Conservation (phyloP, 208 protist genomes). For the Leishmania turanica region DNA sequence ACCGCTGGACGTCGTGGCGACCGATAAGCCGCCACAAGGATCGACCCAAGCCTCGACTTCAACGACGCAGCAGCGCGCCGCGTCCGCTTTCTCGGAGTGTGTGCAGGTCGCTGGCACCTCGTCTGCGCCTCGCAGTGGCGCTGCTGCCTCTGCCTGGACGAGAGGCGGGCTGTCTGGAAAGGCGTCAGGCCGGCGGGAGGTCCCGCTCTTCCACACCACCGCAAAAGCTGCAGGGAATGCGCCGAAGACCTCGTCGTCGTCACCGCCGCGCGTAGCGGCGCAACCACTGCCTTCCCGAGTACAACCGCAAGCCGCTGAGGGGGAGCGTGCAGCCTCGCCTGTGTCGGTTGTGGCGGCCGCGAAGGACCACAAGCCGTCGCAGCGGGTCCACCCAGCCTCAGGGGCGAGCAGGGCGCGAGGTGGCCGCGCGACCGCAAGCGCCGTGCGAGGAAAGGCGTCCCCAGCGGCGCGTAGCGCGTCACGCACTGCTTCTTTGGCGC, state of each 20-base stretch:
- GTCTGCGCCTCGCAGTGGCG: neutral
- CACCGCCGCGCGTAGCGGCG: neutral
- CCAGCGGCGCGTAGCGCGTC: neutral
- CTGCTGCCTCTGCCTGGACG: neutral
- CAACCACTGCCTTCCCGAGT: neutral
- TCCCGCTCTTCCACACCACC: neutral
- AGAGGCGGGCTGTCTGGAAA: neutral
- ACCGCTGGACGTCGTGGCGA: neutral
- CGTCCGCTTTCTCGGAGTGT: constrained; percentile 12
- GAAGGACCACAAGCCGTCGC: neutral
- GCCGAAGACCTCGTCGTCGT: neutral
- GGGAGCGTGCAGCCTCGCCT: neutral
- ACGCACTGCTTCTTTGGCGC: neutral
- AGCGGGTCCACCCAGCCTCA: neutral
- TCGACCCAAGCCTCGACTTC: neutral
- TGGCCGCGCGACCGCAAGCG: neutral
- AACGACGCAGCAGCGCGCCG: constrained; percentile 17
- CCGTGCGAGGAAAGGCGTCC: neutral
- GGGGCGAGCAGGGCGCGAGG: neutral
- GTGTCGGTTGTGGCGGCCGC: neutral
- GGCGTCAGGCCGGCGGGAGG: neutral
- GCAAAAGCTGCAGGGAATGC: neutral
- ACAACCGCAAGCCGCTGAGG: neutral
- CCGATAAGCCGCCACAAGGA: neutral
- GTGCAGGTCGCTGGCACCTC: neutral